Evolutionary conservation across 495 filamentous ascomycete species (phyloP).

Genomic region (Neurospora discreta): DNA sequence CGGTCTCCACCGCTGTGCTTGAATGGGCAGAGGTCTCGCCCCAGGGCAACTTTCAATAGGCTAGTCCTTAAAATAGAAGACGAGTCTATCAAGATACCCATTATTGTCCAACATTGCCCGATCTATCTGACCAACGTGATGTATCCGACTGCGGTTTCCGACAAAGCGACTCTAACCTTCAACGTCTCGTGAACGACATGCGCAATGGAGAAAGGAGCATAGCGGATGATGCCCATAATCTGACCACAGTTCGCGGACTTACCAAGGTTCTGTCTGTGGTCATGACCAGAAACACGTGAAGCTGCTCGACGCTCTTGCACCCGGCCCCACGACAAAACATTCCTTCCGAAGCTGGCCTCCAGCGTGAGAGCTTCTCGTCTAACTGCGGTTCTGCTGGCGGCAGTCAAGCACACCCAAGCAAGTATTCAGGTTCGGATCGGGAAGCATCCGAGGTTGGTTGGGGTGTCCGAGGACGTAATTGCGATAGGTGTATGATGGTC

Average conservation of each 20-base stretch:
- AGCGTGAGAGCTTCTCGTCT: background rate
- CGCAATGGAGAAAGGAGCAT: background rate
- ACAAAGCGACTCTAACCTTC: too few relatives aligned
- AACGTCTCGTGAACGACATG: background rate
- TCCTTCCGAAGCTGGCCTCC: background rate
- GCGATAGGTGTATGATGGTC: background rate
- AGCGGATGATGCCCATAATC: background rate
- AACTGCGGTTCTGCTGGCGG: background rate
- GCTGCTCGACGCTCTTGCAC: background rate
- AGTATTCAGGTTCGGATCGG: too few relatives aligned
- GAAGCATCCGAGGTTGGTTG: too few relatives aligned
- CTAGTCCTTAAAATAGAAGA: constrained; percentile 13
- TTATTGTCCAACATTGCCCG: background rate
- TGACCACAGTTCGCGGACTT: background rate
- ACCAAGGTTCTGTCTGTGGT: background rate
- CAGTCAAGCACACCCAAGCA: background rate
- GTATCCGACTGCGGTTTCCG: background rate
- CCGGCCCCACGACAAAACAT: background rate
- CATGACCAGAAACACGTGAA: background rate
- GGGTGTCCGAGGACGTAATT: too few relatives aligned
- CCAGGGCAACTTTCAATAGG: constrained; percentile 7
- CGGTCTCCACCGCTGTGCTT: background rate
- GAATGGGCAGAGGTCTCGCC: constrained; percentile 5
- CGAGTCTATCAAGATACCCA: constrained; percentile 3
- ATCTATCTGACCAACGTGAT: background rate